Percentiles rank a stretch among this genome's conserved stretches.
These are phyloP conservation scores for Cutaneotrichosporon sp. DNA, from an alignment of 1,284 basidiomycete species.

Conservation along the genomic window DNA sequence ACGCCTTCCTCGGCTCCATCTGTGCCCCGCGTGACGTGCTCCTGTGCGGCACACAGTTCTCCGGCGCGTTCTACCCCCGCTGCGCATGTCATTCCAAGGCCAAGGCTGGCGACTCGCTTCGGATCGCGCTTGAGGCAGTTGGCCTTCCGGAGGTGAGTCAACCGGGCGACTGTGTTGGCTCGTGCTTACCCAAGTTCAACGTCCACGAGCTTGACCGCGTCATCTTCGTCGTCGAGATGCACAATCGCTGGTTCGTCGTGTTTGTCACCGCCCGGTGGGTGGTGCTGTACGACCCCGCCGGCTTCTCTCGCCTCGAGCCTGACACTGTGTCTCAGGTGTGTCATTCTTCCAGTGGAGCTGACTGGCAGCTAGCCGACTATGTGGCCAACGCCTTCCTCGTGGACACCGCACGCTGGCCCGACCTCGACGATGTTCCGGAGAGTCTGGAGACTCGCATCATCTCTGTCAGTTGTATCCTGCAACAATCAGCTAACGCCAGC, in stretches of 20 bases:
- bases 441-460: neutral
- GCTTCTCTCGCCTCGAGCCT: neutral
- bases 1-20: slow-evolving; percentile 2
- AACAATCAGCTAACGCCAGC: neutral
- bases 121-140: neutral
- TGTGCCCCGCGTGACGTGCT: neutral
- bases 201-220: neutral
- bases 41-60: slow-evolving; percentile 3
- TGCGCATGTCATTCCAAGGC: slow-evolving; percentile 6
- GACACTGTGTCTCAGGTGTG: neutral
- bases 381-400: neutral
- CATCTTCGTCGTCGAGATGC: neutral
- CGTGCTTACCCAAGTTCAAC: neutral
- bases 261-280: neutral
- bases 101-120: neutral
- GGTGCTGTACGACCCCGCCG: slow-evolving; percentile 1
- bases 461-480: neutral
- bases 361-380: neutral
- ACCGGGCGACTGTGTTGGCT: neutral
- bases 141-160: neutral
- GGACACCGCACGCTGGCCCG: neutral
- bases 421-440: neutral
- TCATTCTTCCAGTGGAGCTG: neutral
- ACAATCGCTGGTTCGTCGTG: slow-evolving; percentile 4
- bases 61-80: neutral